Evolutionary conservation across 2,329 filamentous ascomycete species (phyloP), one percentile per base, ranked within the genome.

Genomic region (Pezicula rhizophila): DNA sequence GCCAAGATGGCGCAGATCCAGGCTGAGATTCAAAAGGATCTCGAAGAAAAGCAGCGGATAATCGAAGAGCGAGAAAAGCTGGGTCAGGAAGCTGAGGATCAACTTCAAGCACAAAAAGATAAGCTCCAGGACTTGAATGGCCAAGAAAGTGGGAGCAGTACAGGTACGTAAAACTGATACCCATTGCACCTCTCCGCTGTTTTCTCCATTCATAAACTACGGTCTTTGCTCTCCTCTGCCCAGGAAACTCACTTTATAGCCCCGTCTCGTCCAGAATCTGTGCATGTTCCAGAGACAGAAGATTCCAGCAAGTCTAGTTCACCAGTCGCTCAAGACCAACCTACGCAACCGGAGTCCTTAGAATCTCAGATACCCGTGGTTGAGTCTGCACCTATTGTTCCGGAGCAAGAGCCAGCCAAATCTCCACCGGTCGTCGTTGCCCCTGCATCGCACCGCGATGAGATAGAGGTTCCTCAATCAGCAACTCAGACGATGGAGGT

Each of bases 61-160:
- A 58, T 59, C 5, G 64, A 66, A 31, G 64, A 67, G 49, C 63
- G 63, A 53, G 60, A 63, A 41, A 58, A 57, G 38, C 56, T 67
- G 40, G 52, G 55, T 2, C 53, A 59, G 45, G 66, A 68, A 44
- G 59, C 63, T n/a, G 65, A 66, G 44, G 55, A 59, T 15, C 60
- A 61, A 47, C 59, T 67, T 14, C 60, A 64, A 26, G 58, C 52
- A 23, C 50, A 68, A 39, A 65, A 62, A 49, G 62, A 64, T 34
- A 64, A 65, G 50, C 50, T 67, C 6, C 52, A 59, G 25, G 54
- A 57, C 34, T 52, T 66, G 25, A 57, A 53, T 8, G 43, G 31
- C 34, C 57, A 65, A 49, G 55, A 59, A 28, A 49, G 54, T 37
- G 49, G 53, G n/a, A 52, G 46, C 34, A 54, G 37, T 34, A 38